A percentile compares a stretch with the other conserved stretches of the same genome.
These are phyloP conservation scores for Umbelopsis sp. DNA, from an alignment of 371 early-diverging fungal species.

Conservation along the genomic window DNA sequence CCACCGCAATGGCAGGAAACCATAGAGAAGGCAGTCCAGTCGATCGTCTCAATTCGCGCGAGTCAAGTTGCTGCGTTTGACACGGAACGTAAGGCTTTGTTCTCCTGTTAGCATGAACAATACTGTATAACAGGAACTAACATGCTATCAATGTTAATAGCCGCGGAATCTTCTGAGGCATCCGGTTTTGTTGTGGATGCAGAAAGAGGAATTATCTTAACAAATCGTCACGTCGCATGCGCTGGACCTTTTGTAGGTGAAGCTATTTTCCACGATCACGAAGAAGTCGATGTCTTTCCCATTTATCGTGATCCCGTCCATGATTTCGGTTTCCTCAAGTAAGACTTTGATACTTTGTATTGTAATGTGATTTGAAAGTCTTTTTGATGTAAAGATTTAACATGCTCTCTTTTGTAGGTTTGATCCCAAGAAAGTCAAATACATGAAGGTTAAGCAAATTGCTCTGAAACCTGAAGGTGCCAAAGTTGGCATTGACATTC, in stretches of 20 bases:
- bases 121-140: not conserved
- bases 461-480: conserved; percentile 81
- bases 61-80: conserved; percentile 79
- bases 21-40: conserved; percentile 70
- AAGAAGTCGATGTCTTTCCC: conserved; percentile 86
- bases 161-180: conserved; percentile 63
- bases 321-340: conserved; percentile 68
- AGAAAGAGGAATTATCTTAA: conserved; percentile 81
- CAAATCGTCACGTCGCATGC: conserved; percentile 93
- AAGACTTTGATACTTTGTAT: not conserved
- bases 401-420: conserved; percentile 50
- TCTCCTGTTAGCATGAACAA: too few species aligned
- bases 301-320: conserved; percentile 88
- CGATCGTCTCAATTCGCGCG: conserved; percentile 80
- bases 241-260: conserved; percentile 91
- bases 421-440: conserved; percentile 75
- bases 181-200: conserved; percentile 96
- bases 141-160: conserved; percentile 22
- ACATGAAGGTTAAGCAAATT: conserved; percentile 82
- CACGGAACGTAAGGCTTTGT: conserved; percentile 66
- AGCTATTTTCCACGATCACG: conserved; percentile 89
- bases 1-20: conserved; percentile 66
- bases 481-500: conserved; percentile 88
- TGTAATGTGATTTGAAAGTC: not conserved
- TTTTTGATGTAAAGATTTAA: conserved; percentile 38